phyloP scores from a whole-genome alignment of 1,284 basidiomycete genomes.

The Melanopsichium pennsylvanicum region DNA sequence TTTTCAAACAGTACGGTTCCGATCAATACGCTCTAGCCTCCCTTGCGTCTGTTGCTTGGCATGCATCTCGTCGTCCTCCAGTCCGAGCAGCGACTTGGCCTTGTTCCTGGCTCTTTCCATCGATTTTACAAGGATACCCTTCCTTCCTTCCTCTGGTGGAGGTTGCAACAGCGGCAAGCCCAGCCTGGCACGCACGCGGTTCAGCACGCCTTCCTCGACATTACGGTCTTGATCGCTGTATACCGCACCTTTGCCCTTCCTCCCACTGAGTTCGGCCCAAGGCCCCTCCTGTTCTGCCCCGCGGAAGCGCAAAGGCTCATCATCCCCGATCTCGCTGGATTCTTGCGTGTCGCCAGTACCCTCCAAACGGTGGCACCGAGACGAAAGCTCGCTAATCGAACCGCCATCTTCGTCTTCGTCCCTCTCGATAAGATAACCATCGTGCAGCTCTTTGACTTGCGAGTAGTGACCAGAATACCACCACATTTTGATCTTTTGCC shows the following conservation, averaged over 20 bases:
- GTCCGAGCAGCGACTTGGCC: conserved; percentile 29
- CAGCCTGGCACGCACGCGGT: conserved; percentile 22
- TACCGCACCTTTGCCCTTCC: conserved; percentile 31
- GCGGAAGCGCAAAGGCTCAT: conserved; percentile 20
- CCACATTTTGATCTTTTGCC: conserved; percentile 54
- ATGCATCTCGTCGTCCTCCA: conserved; percentile 28
- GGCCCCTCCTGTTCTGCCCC: conserved; percentile 37
- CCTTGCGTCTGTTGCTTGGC: conserved; percentile 37
- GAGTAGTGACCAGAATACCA: conserved; percentile 52
- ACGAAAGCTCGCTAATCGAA: not conserved
- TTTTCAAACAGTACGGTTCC: conserved; percentile 32
- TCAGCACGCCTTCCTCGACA: conserved; percentile 34
- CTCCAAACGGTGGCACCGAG: not conserved
- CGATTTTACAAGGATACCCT: conserved; percentile 8
- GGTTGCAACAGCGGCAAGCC: conserved; percentile 25
- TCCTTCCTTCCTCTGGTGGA: conserved; percentile 1
- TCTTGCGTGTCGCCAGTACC: not conserved
- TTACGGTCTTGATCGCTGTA: conserved; percentile 44
- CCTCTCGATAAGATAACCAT: conserved; percentile 41
- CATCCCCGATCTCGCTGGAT: no score
- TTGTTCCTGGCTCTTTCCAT: conserved; percentile 5
- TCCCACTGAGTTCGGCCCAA: conserved; percentile 38
- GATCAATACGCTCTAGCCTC: conserved; percentile 29
- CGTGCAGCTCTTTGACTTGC: conserved; percentile 35
- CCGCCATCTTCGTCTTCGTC: conserved; percentile 35